Conservation (phyloP, 306 rosid species). For the Urtica urens region DNA sequence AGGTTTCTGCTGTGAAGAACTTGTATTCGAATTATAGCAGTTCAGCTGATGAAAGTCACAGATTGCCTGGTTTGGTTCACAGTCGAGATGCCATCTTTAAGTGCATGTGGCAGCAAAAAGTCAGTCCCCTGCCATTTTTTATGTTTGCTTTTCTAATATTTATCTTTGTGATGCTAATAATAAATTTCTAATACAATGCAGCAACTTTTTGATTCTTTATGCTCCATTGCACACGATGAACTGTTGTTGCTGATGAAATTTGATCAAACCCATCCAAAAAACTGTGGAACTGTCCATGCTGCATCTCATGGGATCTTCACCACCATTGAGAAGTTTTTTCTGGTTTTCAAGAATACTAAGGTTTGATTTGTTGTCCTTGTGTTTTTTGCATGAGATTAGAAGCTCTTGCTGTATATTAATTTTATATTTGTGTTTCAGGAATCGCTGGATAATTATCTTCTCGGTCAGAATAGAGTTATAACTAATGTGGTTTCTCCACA, state of each 20-base stretch:
- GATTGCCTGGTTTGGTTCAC: conserved; percentile 30
- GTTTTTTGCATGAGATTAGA: conserved; percentile 11
- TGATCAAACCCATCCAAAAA: conserved; percentile 38
- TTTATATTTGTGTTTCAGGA: conserved; percentile 38
- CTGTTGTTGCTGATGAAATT: conserved; percentile 48
- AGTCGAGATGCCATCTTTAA: conserved; percentile 37
- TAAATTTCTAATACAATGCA: conserved; percentile 29
- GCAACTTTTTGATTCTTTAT: conserved; percentile 65
- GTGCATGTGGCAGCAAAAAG: conserved; percentile 95
- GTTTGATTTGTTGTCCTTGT: conserved; percentile 26
- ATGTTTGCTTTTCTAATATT: conserved; percentile 6
- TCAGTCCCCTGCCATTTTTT: conserved; percentile 5
- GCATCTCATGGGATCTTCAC: conserved; percentile 34
- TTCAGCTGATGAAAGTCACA: conserved; percentile 16
- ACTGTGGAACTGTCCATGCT: conserved; percentile 42
- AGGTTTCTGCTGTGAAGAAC: conserved; percentile 41
- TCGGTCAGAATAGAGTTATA: conserved; percentile 39
- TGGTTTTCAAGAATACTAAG: conserved; percentile 51
- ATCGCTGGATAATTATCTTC: conserved; percentile 51
- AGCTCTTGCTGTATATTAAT: conserved; percentile 9
- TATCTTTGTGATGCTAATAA: conserved; percentile 3
- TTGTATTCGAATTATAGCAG: conserved; percentile 31
- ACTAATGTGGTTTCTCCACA: conserved; percentile 21
- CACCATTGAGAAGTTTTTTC: conserved; percentile 48
- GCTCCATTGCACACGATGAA: conserved; percentile 38